Conservation (phyloP, 1,284 basidiomycete species). For the Entoloma clypeatum region DNA sequence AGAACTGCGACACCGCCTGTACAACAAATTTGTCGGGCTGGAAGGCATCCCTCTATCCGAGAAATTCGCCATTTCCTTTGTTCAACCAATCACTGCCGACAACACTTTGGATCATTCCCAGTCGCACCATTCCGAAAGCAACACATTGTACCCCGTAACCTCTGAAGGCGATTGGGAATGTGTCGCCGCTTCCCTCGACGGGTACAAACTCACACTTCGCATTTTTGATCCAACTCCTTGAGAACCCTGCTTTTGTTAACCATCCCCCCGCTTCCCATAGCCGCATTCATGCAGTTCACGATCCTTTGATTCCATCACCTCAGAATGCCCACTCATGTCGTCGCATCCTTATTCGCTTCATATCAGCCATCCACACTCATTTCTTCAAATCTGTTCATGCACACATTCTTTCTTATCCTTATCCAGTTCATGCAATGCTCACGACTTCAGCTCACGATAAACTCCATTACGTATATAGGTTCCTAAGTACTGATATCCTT, state of each 20-base stretch:
- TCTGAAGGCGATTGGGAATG: conserved; percentile 40
- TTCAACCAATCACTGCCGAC: conserved; percentile 28
- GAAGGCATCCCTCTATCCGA: conserved; percentile 51
- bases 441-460: neutral
- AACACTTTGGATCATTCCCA: conserved; percentile 6
- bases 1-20: conserved; percentile 52
- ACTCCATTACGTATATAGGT: conserved; percentile 1
- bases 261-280: neutral
- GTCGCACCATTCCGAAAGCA: conserved; percentile 25
- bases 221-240: conserved; percentile 30
- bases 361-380: conserved; percentile 1
- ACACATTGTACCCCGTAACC: conserved; percentile 29
- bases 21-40: conserved; percentile 59
- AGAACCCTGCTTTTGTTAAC: conserved; percentile 13
- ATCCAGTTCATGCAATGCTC: neutral
- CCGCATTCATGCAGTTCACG: too few relatives aligned
- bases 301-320: too few relatives aligned
- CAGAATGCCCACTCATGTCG: conserved; percentile 7
- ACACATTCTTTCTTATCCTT: conserved; percentile 5
- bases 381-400: conserved; percentile 4
- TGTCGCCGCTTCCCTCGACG: conserved; percentile 31
- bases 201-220: conserved; percentile 35
- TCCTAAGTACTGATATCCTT: neutral
- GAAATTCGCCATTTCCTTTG: conserved; percentile 50
- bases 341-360: conserved; percentile 9